Conservation (phyloP, 1,284 basidiomycete genomes). For the Moesziomyces parantarcticus region DNA sequence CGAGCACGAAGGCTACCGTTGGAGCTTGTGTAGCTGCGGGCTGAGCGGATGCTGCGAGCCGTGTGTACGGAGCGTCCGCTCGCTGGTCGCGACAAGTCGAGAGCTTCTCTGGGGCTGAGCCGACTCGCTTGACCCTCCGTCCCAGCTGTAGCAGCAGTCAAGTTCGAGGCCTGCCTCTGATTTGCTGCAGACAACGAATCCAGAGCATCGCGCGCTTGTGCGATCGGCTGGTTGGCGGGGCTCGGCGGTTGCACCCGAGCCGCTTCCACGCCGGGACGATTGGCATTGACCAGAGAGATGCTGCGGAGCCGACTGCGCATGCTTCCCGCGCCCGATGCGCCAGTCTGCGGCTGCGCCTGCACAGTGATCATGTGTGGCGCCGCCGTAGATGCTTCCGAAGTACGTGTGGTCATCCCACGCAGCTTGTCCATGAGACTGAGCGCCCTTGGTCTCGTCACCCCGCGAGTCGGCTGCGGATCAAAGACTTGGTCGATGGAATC, state of each 20-base stretch:
- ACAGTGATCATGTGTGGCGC: constrained; percentile 8
- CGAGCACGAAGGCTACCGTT: constrained; percentile 10
- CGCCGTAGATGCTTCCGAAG: constrained; percentile 3
- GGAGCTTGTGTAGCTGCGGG: constrained; percentile 9
- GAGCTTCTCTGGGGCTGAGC: not conserved
- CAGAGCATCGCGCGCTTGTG: too few relatives aligned
- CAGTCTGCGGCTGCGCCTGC: constrained; percentile 1
- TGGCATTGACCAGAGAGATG: not conserved
- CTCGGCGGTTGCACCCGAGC: not conserved
- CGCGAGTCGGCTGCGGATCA: not conserved
- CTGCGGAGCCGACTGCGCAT: constrained; percentile 10
- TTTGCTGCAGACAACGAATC: too few relatives aligned
- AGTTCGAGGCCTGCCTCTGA: not conserved
- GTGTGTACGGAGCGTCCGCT: constrained; percentile 1
- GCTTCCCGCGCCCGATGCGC: constrained; percentile 1
- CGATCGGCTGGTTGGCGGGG: not conserved
- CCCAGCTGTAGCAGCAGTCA: not conserved
- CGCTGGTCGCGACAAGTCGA: constrained; percentile 3
- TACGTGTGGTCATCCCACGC: constrained; percentile 2
- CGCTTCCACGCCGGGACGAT: not conserved
- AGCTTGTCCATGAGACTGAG: constrained; percentile 17
- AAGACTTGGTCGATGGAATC: constrained; percentile 9
- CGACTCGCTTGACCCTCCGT: not conserved
- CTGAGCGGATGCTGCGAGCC: constrained; percentile 4
- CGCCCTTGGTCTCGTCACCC: constrained; percentile 7